Evolutionary conservation across 495 filamentous ascomycete species (phyloP).

Genomic region (Penicillium angulare): DNA sequence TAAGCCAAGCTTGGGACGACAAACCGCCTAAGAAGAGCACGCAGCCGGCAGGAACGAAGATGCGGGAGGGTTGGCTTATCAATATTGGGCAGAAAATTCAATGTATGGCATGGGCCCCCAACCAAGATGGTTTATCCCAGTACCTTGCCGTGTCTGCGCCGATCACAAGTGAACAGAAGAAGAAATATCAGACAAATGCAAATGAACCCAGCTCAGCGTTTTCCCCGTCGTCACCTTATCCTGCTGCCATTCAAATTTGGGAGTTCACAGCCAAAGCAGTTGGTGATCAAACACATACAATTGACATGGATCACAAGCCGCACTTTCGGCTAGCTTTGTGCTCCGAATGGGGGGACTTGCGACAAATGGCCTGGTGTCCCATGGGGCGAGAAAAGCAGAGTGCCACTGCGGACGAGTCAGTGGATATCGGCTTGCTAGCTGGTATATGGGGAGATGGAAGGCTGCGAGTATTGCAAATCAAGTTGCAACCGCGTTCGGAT

Average conservation of each 20-base stretch:
- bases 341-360: slow-evolving; percentile 61
- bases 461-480: slow-evolving; percentile 58
- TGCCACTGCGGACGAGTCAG: slow-evolving; percentile 29
- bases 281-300: slow-evolving; percentile 22
- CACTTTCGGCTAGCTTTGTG: slow-evolving; percentile 53
- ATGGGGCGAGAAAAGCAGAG: slow-evolving; percentile 38
- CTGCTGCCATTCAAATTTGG: slow-evolving; percentile 60
- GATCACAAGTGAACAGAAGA: slow-evolving; percentile 36
- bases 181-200: slow-evolving; percentile 3
- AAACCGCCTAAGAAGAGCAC: slow-evolving; percentile 8
- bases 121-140: slow-evolving; percentile 49
- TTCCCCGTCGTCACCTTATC: slow-evolving; percentile 42
- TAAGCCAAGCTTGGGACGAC: slow-evolving; percentile 45
- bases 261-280: slow-evolving; percentile 43
- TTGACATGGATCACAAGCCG: slow-evolving; percentile 43
- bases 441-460: slow-evolving; percentile 61
- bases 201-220: slow-evolving; percentile 42
- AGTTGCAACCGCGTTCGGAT: slow-evolving; percentile 25
- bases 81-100: slow-evolving; percentile 53
- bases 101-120: slow-evolving; percentile 57
- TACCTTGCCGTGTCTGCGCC: slow-evolving; percentile 54
- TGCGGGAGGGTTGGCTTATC: slow-evolving; percentile 56
- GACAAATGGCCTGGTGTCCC: slow-evolving; percentile 63
- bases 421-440: slow-evolving; percentile 58
- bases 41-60: slow-evolving; percentile 7